Base-by-base conservation (phyloP, 257 asterid genomes). In the Craterostigma plantagineum region DNA sequence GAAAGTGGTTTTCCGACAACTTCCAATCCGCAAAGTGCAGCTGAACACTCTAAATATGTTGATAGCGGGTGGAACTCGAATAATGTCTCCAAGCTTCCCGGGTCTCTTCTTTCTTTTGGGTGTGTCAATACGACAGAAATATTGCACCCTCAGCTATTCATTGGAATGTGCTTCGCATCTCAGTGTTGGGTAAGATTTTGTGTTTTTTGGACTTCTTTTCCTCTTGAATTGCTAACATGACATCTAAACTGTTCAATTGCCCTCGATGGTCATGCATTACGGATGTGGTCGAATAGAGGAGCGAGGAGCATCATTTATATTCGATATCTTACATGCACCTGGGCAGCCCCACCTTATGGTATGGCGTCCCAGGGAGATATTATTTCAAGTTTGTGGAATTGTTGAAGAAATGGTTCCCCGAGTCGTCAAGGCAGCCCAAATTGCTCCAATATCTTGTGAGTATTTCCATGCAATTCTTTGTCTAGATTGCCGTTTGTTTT, bases 151-250 rank as follows among this genome's bases (percentile, higher is more conserved):
- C 76, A 61, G 35, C 61, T 68, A 52, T 70, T 41, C 54, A 9
- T 81, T 30, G 98, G 91, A 49, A 79, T 76, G 93, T 82, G 98
- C 73, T 79, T 87, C 53, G 66, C 92, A 42, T 74, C 98, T 7
- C 66, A 49, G 45, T 66, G 65, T 37, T 87, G 98, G 98, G 98
- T 87, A 70, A 62, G 82, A 44, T 57, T 41, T 48, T 46, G 10
- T 48, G n/a, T n/a, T n/a, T n/a, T n/a, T n/a, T n/a, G n/a, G n/a
- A n/a, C n/a, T n/a, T n/a, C n/a, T 33, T n/a, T 35, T 11, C 14
- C 11, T 13, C 18, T 44, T 51, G 14, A 7, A 33, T 51, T 47
- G 9, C 9, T 9, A 13, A 39, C 23, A 36, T 14, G 30, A 6
- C 30, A 23, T 6, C 30, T 23, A 23, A 23, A 23, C 6, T 6